Conservation (phyloP, 768 basidiomycete genomes). For the Mycena sanguinolenta region DNA sequence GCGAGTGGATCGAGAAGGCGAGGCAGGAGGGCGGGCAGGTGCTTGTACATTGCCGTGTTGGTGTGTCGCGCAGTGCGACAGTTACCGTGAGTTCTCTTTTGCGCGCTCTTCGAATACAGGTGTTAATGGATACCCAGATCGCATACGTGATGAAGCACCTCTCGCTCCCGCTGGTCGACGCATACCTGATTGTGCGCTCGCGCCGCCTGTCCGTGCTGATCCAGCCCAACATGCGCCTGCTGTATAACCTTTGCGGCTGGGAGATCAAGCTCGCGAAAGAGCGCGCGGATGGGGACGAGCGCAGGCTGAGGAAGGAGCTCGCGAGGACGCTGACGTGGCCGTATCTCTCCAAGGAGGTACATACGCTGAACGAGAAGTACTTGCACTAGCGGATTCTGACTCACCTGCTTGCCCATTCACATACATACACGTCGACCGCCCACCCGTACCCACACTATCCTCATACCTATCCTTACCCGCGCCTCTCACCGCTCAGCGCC, state of each 20-base stretch:
- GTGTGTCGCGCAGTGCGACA: constrained; percentile 94
- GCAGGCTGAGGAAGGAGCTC: constrained; percentile 68
- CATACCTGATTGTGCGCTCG: constrained; percentile 93
- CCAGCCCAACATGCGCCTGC: constrained; percentile 95
- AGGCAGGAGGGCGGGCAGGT: constrained; percentile 87
- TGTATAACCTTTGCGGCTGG: constrained; percentile 96
- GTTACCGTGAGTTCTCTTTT: constrained; percentile 74
- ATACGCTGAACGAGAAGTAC: constrained; percentile 89
- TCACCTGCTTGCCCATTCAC: neutral
- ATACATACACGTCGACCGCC: neutral
- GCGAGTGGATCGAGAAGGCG: constrained; percentile 94
- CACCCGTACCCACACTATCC: neutral
- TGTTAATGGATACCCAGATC: constrained; percentile 62
- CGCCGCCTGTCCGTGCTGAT: constrained; percentile 91
- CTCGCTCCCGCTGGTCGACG: constrained; percentile 87
- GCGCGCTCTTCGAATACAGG: too few relatives aligned
- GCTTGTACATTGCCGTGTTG: constrained; percentile 98
- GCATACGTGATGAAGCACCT: constrained; percentile 98
- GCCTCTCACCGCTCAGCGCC: too few relatives aligned
- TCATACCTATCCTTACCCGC: neutral
- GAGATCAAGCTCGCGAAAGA: constrained; percentile 92
- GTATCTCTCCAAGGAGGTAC: constrained; percentile 87
- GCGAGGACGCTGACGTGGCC: constrained; percentile 85
- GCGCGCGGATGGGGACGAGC: constrained; percentile 67
- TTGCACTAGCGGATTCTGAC: constrained; percentile 47